phyloP scores from a whole-genome alignment of 495 filamentous ascomycete genomes.

The Monascus purpureus region DNA sequence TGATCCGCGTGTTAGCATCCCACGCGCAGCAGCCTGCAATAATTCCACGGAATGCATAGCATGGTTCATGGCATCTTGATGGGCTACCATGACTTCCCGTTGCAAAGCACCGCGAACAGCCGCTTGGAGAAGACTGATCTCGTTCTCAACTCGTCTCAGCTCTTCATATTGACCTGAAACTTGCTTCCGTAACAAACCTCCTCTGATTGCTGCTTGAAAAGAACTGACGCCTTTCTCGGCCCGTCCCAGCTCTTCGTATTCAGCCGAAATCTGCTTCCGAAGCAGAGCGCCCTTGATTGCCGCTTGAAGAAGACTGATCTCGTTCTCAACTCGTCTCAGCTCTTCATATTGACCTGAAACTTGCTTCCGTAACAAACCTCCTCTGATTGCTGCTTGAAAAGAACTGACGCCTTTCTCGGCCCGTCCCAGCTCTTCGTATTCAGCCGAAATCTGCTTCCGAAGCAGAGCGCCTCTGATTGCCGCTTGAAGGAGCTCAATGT shows the following conservation, averaged over 20 bases:
- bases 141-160: constrained; percentile 18
- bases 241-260: constrained; percentile 34
- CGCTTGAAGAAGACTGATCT: constrained; percentile 24
- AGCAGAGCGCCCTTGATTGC: constrained; percentile 36
- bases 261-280: constrained; percentile 32
- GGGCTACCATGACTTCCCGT: constrained; percentile 33
- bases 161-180: constrained; percentile 19
- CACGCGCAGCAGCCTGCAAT: constrained; percentile 40
- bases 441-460: constrained; percentile 30
- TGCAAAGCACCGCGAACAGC: constrained; percentile 35
- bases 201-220: constrained; percentile 31
- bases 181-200: constrained; percentile 21
- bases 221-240: constrained; percentile 11
- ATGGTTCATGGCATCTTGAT: constrained; percentile 34
- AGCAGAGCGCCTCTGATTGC: constrained; percentile 46
- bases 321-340: constrained; percentile 18
- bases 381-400: constrained; percentile 62
- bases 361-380: constrained; percentile 27
- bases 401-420: constrained; percentile 35
- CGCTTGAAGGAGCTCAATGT: constrained; percentile 43
- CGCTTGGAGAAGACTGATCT: constrained; percentile 23
- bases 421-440: constrained; percentile 31
- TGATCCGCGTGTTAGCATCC: constrained; percentile 29
- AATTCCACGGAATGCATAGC: constrained; percentile 11
- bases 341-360: constrained; percentile 20